These are phyloP conservation scores for Colletotrichum sp. DNA, from an alignment of 2,329 filamentous ascomycete species.

Conservation along the genomic window DNA sequence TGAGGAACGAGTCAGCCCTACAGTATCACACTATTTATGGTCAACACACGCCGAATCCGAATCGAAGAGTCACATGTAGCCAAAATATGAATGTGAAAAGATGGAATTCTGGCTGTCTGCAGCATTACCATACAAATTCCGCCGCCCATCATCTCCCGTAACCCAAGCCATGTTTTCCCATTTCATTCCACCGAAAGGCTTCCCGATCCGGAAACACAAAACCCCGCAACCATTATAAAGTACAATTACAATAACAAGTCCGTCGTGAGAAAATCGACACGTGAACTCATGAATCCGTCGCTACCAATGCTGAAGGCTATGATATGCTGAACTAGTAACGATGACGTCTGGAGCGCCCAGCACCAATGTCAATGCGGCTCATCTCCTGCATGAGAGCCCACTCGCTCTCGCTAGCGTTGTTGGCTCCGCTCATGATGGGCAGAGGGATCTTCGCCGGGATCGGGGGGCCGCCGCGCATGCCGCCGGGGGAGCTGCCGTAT, in stretches of 20 bases:
- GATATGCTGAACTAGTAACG: slow-evolving; percentile 35
- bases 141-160: not conserved
- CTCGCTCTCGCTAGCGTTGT: slow-evolving; percentile 48
- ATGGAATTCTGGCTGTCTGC: slow-evolving; percentile 6
- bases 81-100: not conserved
- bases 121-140: not conserved
- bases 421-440: slow-evolving; percentile 46
- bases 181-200: not conserved
- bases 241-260: slow-evolving; percentile 6
- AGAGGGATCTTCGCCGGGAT: slow-evolving; percentile 76
- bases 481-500: slow-evolving; percentile 33
- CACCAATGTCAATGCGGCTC: slow-evolving; percentile 70
- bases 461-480: slow-evolving; percentile 49
- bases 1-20: not conserved
- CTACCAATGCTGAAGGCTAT: slow-evolving; percentile 37
- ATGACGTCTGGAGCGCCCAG: slow-evolving; percentile 60
- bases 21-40: not conserved
- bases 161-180: not conserved
- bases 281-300: not conserved
- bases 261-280: not conserved
- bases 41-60: not conserved
- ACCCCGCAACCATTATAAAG: not conserved
- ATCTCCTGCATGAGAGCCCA: slow-evolving; percentile 74
- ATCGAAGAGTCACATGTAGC: not conserved
- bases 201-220: not conserved